Evolutionary conservation across 306 rosid species (phyloP).

Genomic region (Dicorynia guianensis): DNA sequence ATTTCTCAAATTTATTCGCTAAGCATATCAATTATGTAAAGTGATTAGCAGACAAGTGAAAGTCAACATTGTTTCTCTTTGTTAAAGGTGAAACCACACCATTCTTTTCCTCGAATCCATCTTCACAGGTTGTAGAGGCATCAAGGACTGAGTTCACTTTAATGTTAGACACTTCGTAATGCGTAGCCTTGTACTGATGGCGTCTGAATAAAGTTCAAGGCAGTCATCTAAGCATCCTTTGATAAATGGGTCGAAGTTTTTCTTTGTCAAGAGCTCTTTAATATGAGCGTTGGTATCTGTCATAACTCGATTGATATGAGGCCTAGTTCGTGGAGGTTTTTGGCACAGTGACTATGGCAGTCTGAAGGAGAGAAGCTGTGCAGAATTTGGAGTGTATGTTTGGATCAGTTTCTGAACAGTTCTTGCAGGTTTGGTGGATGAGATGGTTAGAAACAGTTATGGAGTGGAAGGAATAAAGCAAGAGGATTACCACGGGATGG

Average conservation of each 20-base stretch:
- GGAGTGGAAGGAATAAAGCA: constrained; percentile 21
- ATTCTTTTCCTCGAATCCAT: constrained; percentile 61
- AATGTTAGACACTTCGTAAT: constrained; percentile 56
- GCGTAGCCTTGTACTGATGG: constrained; percentile 52
- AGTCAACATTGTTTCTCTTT: constrained; percentile 55
- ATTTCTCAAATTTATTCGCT: constrained; percentile 2
- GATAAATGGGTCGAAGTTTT: constrained; percentile 25
- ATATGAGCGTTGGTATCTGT: constrained; percentile 52
- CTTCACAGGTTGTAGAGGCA: constrained; percentile 74
- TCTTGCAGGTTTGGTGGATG: constrained; percentile 64
- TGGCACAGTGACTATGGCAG: constrained; percentile 17
- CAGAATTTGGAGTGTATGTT: constrained; percentile 74
- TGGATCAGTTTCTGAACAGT: constrained; percentile 57
- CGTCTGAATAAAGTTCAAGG: constrained; percentile 57
- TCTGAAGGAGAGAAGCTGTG: constrained; percentile 53
- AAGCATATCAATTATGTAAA: constrained; percentile 63
- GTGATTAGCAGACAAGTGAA: constrained; percentile 70
- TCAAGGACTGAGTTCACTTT: constrained; percentile 61
- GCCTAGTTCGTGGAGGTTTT: constrained; percentile 59
- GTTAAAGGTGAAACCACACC: constrained; percentile 59
- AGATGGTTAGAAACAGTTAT: constrained; percentile 36
- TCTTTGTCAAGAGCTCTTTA: constrained; percentile 48
- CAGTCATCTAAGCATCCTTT: constrained; percentile 68
- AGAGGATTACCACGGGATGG: constrained; percentile 38
- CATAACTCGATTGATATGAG: constrained; percentile 53